Evolutionary conservation across 1,284 basidiomycete species (phyloP).

Genomic region (Sanghuangporus sanghuang): DNA sequence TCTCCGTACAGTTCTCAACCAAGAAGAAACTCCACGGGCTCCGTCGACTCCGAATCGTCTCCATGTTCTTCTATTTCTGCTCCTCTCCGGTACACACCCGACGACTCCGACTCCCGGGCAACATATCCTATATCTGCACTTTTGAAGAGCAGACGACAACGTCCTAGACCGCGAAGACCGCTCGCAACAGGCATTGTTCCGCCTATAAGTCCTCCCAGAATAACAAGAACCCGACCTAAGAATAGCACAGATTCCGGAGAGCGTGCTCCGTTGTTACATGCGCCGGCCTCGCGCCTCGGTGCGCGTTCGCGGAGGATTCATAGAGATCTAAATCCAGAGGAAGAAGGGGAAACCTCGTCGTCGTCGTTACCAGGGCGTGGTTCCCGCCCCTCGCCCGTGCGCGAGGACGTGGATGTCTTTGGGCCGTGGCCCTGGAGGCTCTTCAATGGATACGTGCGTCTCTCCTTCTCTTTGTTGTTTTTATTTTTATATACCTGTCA

Average conservation of each 20-base stretch:
- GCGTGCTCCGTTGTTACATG: conserved; percentile 4
- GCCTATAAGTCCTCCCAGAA: background rate
- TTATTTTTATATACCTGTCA: background rate
- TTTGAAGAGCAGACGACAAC: background rate
- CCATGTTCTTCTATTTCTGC: conserved; percentile 70
- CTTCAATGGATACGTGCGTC: conserved; percentile 61
- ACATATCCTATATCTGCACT: conserved; percentile 2
- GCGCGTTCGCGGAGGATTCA: conserved; percentile 1
- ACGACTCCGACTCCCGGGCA: conserved; percentile 43
- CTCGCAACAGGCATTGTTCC: background rate
- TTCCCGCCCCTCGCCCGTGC: conserved; percentile 29
- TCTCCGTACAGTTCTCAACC: background rate
- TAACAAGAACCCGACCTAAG: background rate
- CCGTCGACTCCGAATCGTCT: conserved; percentile 46
- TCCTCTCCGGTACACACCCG: conserved; percentile 53
- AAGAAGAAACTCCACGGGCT: conserved; percentile 19
- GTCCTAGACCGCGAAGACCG: background rate
- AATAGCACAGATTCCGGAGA: background rate
- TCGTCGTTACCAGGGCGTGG: conserved; percentile 21
- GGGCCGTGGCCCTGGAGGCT: conserved; percentile 64
- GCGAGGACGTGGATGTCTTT: conserved; percentile 40
- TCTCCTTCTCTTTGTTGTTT: background rate
- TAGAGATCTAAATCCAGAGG: conserved; percentile 17
- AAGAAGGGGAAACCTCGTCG: conserved; percentile 23
- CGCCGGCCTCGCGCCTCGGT: conserved; percentile 11